Conservation (phyloP, 2,329 filamentous ascomycete genomes). For the Tolypocladium inflatum region DNA sequence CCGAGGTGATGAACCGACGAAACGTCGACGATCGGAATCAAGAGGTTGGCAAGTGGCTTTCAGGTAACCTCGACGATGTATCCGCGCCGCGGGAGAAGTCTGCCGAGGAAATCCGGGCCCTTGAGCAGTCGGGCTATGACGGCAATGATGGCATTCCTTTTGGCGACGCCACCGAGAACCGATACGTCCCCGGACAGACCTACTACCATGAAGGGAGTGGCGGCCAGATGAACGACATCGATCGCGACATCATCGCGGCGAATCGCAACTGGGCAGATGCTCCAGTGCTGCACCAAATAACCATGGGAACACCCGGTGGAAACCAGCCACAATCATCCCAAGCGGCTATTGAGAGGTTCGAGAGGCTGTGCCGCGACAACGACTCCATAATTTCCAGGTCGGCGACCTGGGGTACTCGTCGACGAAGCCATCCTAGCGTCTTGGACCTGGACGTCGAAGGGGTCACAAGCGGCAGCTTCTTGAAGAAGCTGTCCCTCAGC, state of each 20-base stretch:
- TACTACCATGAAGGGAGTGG: slow-evolving; percentile 34
- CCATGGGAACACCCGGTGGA: slow-evolving; percentile 14
- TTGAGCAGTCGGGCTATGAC: slow-evolving; percentile 13
- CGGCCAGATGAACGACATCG: slow-evolving; percentile 32
- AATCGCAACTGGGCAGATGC: slow-evolving; percentile 39
- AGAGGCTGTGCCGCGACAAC: slow-evolving; percentile 42
- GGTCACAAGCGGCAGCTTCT: slow-evolving; percentile 48
- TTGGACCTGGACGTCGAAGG: slow-evolving; percentile 45
- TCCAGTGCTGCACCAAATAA: slow-evolving; percentile 37
- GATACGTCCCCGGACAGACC: slow-evolving; percentile 35
- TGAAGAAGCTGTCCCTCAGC: slow-evolving; percentile 52
- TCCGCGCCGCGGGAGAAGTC: slow-evolving; percentile 14
- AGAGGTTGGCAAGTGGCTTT: slow-evolving; percentile 42
- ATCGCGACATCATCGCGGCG: slow-evolving; percentile 39
- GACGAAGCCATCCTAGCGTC: slow-evolving; percentile 52
- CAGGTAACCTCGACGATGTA: slow-evolving; percentile 19
- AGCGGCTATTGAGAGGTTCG: slow-evolving; percentile 43
- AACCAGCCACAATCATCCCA: slow-evolving; percentile 42
- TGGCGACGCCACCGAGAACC: slow-evolving; percentile 40
- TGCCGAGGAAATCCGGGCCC: slow-evolving; percentile 12
- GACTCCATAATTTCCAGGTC: slow-evolving; percentile 51
- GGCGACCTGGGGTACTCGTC: slow-evolving; percentile 62
- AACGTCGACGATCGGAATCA: slow-evolving; percentile 36
- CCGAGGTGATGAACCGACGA: slow-evolving; percentile 34
- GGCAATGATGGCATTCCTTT: slow-evolving; percentile 34